Conservation (phyloP, 1,139 yeast genomes). For the Saccharomyces hybrid region DNA sequence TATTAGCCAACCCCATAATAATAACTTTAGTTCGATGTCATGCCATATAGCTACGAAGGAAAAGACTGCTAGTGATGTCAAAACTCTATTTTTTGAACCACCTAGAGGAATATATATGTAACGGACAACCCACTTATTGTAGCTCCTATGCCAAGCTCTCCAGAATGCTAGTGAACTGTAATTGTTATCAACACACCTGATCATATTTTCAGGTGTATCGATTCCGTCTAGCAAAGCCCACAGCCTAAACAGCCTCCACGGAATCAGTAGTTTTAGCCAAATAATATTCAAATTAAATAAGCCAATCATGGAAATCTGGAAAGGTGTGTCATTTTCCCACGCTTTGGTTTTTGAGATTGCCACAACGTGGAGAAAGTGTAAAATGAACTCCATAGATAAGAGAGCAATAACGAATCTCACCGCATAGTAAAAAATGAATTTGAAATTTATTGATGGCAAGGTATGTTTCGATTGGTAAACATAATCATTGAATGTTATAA, state of each 20-base stretch:
- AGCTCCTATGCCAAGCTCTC: slow-evolving; percentile 98
- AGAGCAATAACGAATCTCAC: slow-evolving; percentile 64
- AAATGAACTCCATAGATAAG: slow-evolving; percentile 75
- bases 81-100: slow-evolving; percentile 58
- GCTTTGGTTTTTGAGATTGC: slow-evolving; percentile 82
- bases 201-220: slow-evolving; percentile 97
- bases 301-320: slow-evolving; percentile 92
- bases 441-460: slow-evolving; percentile 46
- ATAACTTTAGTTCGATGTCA: slow-evolving; percentile 76
- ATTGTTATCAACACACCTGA: slow-evolving; percentile 90
- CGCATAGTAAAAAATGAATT: slow-evolving; percentile 55
- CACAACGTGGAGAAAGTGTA: slow-evolving; percentile 85
- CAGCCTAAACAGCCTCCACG: slow-evolving; percentile 89
- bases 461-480: slow-evolving; percentile 50
- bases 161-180: slow-evolving; percentile 89
- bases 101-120: slow-evolving; percentile 85
- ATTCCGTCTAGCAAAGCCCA: slow-evolving; percentile 89
- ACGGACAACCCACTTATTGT: slow-evolving; percentile 79
- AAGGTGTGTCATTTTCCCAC: slow-evolving; percentile 85
- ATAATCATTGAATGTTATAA: slow-evolving; percentile 86
- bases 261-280: slow-evolving; percentile 86
- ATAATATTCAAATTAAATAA: slow-evolving; percentile 80
- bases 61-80: slow-evolving; percentile 80
- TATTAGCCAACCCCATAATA: slow-evolving; percentile 94
- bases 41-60: slow-evolving; percentile 98